Percentiles rank a stretch among this genome's conserved stretches.
Conservation (phyloP, 1,139 yeast genomes). For the Yamadazyma conglobata region DNA sequence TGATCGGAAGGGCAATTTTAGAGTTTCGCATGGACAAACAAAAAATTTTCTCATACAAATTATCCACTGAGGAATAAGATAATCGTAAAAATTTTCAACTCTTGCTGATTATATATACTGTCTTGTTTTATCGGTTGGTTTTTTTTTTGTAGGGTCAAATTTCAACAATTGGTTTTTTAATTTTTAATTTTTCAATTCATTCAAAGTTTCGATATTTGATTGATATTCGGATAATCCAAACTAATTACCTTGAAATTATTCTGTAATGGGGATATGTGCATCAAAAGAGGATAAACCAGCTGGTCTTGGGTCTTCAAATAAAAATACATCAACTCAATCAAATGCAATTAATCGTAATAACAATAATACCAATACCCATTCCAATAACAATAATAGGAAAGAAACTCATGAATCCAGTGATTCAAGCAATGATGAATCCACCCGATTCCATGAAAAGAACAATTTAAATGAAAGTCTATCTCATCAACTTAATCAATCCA, state of each 20-base stretch:
- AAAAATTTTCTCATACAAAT: no score
- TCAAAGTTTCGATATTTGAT: no score
- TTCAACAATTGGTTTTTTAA: no score
- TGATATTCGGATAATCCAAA: no score
- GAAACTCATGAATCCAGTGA: constrained; percentile 17
- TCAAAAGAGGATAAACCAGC: constrained; percentile 12
- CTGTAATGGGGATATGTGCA: constrained; percentile 9
- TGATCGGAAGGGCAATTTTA: no score
- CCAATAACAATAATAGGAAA: constrained; percentile 1
- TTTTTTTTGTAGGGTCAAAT: background rate
- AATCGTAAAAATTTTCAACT: constrained; percentile 3
- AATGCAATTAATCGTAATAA: constrained; percentile 2
- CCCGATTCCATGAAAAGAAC: constrained; percentile 14
- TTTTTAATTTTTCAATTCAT: no score
- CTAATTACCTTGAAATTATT: no score
- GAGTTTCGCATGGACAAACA: no score
- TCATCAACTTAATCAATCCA: background rate
- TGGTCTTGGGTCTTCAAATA: constrained; percentile 6
- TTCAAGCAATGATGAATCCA: constrained; percentile 19
- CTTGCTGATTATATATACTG: background rate
- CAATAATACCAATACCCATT: constrained; percentile 1
- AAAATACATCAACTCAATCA: no score
- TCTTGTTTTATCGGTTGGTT: background rate
- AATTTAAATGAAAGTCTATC: background rate
- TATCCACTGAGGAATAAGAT: constrained; percentile 5